Conservation (phyloP, 768 basidiomycete genomes). For the Serendipita indica region DNA sequence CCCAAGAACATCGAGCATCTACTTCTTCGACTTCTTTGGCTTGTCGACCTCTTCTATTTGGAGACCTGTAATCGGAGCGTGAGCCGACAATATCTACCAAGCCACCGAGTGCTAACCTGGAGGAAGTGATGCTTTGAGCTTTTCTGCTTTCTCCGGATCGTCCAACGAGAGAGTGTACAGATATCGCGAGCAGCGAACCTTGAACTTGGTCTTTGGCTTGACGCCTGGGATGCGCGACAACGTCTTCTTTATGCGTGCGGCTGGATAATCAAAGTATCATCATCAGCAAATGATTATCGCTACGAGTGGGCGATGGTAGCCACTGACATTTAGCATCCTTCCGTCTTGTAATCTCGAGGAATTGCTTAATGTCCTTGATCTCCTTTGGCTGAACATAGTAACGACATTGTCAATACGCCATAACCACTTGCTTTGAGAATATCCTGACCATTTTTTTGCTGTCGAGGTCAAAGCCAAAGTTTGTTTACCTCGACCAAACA, state of each 20-base stretch:
- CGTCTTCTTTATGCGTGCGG: slow-evolving; percentile 96
- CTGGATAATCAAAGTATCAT: slow-evolving; percentile 27
- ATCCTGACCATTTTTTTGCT: slow-evolving; percentile 9
- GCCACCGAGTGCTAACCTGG: slow-evolving; percentile 51
- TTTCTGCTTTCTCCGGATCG: slow-evolving; percentile 97
- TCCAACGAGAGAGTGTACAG: slow-evolving; percentile 94
- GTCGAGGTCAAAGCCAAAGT: background rate
- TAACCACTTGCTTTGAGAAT: background rate
- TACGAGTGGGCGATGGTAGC: background rate
- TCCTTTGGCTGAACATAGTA: slow-evolving; percentile 67
- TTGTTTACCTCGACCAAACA: slow-evolving; percentile 4
- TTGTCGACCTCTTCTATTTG: slow-evolving; percentile 56
- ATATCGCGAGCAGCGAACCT: slow-evolving; percentile 91
- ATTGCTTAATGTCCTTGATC: slow-evolving; percentile 96
- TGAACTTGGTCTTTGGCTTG: slow-evolving; percentile 89
- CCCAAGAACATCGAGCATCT: slow-evolving; percentile 14
- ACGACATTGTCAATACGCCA: background rate
- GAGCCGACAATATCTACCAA: background rate
- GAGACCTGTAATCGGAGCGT: slow-evolving; percentile 36
- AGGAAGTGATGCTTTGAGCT: slow-evolving; percentile 86
- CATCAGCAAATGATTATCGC: slow-evolving; percentile 10
- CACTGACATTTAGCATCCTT: slow-evolving; percentile 91
- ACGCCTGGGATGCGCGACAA: slow-evolving; percentile 40
- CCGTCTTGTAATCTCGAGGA: slow-evolving; percentile 91
- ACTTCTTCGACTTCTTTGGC: slow-evolving; percentile 52